phyloP scores from a whole-genome alignment of 148 eudicot species.

The Salicornia ramosissima region DNA sequence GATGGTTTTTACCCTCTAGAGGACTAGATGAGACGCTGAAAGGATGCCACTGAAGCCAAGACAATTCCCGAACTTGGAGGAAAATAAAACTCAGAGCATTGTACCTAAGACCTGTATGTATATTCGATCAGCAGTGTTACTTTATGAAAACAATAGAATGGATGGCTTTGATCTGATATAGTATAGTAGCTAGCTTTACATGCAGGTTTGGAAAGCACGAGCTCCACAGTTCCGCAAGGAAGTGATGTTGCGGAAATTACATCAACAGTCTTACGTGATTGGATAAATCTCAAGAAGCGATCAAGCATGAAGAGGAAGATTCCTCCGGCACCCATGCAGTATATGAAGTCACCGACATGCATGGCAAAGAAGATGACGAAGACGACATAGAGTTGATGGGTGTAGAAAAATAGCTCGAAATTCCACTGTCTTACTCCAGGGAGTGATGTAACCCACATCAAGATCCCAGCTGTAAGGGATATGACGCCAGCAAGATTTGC shows the following conservation, averaged over 20 bases:
- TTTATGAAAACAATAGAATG: background rate
- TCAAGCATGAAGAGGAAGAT: conserved; percentile 83
- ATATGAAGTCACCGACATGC: conserved; percentile 74
- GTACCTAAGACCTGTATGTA: conserved; percentile 53
- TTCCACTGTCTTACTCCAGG: conserved; percentile 52
- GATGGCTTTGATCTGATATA: background rate
- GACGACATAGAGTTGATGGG: conserved; percentile 74
- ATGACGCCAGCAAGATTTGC: conserved; percentile 75
- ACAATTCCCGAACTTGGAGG: conserved; percentile 69
- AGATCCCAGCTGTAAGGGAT: conserved; percentile 63
- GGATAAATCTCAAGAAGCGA: conserved; percentile 75
- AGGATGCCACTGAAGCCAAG: conserved; percentile 87
- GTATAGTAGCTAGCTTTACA: conserved; percentile 47
- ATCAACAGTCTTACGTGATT: conserved; percentile 63
- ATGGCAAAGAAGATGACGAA: conserved; percentile 68
- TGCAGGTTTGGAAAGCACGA: conserved; percentile 68
- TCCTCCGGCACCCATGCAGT: conserved; percentile 57
- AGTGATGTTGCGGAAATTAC: conserved; percentile 65
- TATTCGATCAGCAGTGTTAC: background rate
- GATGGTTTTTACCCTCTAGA: conserved; percentile 59
- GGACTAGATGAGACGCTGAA: conserved; percentile 90
- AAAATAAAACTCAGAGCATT: conserved; percentile 84
- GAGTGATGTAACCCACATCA: conserved; percentile 87
- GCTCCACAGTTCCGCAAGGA: conserved; percentile 72
- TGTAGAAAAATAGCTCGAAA: conserved; percentile 83